phyloP scores from a whole-genome alignment of 2,329 filamentous ascomycete species.

The Claviceps purpurea region DNA sequence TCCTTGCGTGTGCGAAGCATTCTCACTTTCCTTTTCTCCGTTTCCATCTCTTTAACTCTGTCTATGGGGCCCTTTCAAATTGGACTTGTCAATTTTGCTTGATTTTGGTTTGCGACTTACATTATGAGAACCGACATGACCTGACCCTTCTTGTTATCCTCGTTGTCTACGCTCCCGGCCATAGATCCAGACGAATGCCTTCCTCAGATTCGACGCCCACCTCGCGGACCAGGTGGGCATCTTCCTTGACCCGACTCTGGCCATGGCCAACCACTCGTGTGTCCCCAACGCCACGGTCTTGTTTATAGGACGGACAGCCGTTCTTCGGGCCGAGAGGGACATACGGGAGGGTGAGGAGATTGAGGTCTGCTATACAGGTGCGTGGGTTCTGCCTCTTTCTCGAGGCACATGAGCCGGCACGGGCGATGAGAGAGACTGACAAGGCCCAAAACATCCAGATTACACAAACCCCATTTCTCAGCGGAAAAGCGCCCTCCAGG shows the following conservation, averaged over 20 bases:
- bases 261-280: constrained; percentile 52
- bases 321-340: constrained; percentile 33
- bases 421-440: neutral
- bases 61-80: no score
- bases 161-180: neutral
- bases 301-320: constrained; percentile 37
- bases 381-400: constrained; percentile 6
- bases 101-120: no score
- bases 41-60: neutral
- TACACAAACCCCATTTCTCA: constrained; percentile 29
- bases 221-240: constrained; percentile 34
- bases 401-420: no score
- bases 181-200: constrained; percentile 49
- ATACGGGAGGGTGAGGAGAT: constrained; percentile 43
- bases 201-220: constrained; percentile 41
- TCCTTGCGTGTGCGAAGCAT: no score
- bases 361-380: constrained; percentile 49
- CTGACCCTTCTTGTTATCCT: neutral
- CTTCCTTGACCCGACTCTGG: constrained; percentile 41
- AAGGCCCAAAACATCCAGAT: constrained; percentile 21
- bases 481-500: constrained; percentile 28
- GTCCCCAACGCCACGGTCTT: constrained; percentile 45
- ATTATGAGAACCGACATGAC: no score
- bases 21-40: neutral
- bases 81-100: no score